phyloP scores from a whole-genome alignment of 1,139 yeast genomes.

The Chernovozyma sophiae-reginae region DNA sequence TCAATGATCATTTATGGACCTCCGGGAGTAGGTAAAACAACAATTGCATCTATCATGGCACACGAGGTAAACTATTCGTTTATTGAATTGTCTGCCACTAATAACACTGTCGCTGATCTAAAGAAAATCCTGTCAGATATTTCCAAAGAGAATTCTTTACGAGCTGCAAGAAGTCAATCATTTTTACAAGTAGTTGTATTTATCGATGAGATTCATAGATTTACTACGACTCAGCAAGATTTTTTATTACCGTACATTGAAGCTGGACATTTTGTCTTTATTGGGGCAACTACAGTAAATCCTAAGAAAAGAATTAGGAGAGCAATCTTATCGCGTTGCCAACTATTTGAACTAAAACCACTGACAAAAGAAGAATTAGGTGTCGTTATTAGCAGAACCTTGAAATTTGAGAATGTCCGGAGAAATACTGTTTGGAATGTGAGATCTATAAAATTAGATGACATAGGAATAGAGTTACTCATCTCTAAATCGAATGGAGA shows the following conservation, averaged over 20 bases:
- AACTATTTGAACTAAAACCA: conserved; percentile 25
- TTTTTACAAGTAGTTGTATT: conserved; percentile 31
- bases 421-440: conserved; percentile 14
- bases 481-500: conserved; percentile 26
- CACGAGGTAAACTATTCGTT: conserved; percentile 31
- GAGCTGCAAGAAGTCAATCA: conserved; percentile 12
- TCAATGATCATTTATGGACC: conserved; percentile 45
- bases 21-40: conserved; percentile 47
- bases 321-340: conserved; percentile 42
- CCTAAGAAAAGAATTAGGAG: conserved; percentile 29
- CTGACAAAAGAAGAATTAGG: conserved; percentile 18
- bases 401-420: conserved; percentile 25
- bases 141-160: conserved; percentile 19
- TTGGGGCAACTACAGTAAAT: conserved; percentile 43
- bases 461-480: conserved; percentile 14
- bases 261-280: conserved; percentile 35
- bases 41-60: conserved; percentile 38
- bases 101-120: conserved; percentile 28
- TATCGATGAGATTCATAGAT: conserved; percentile 44
- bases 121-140: conserved; percentile 23
- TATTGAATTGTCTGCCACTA: conserved; percentile 40
- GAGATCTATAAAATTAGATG: conserved; percentile 12
- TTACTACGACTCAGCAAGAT: conserved; percentile 39
- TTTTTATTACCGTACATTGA: conserved; percentile 39
- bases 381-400: conserved; percentile 23